Evolutionary conservation across 2,329 filamentous ascomycete species (phyloP).

Genomic region (Penicillium italicum): DNA sequence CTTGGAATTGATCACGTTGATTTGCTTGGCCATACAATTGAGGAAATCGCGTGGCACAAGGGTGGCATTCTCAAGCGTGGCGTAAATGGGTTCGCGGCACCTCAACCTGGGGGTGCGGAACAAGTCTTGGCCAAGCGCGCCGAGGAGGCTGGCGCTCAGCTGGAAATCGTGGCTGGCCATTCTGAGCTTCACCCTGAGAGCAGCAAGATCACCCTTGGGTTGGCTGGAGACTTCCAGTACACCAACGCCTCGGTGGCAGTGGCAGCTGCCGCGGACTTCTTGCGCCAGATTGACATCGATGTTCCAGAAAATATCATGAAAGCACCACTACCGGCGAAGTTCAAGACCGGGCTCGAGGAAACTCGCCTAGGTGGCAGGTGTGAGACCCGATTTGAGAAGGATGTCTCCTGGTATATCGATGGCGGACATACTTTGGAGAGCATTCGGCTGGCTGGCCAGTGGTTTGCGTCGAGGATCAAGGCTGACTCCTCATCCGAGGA

Average conservation of each 20-base stretch:
- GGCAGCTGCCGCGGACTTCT: conserved; percentile 44
- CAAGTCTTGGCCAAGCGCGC: conserved; percentile 56
- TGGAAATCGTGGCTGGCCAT: conserved; percentile 51
- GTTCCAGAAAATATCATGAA: conserved; percentile 39
- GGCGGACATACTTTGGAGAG: conserved; percentile 86
- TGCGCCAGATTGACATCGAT: conserved; percentile 35
- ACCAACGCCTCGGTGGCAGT: conserved; percentile 61
- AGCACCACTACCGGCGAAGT: conserved; percentile 55
- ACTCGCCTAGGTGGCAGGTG: conserved; percentile 73
- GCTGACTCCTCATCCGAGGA: conserved; percentile 33
- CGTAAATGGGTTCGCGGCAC: conserved; percentile 60
- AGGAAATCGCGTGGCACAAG: conserved; percentile 89
- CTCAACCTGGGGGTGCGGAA: conserved; percentile 54
- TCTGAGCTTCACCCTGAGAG: conserved; percentile 40
- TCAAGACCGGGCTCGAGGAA: conserved; percentile 62
- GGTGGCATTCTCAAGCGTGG: conserved; percentile 76
- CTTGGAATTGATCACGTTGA: conserved; percentile 81
- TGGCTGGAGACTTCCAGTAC: conserved; percentile 61
- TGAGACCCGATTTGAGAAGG: conserved; percentile 59
- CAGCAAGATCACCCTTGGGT: conserved; percentile 52
- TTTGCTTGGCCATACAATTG: conserved; percentile 74
- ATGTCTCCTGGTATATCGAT: conserved; percentile 74
- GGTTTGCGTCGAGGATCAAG: conserved; percentile 62
- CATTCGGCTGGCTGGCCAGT: conserved; percentile 68
- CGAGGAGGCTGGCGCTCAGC: conserved; percentile 45